A percentile compares a stretch with the other conserved stretches of the same genome.
Evolutionary conservation across 2,329 filamentous ascomycete genomes (phyloP).

Genomic region (Pseudomassariella vexata): DNA sequence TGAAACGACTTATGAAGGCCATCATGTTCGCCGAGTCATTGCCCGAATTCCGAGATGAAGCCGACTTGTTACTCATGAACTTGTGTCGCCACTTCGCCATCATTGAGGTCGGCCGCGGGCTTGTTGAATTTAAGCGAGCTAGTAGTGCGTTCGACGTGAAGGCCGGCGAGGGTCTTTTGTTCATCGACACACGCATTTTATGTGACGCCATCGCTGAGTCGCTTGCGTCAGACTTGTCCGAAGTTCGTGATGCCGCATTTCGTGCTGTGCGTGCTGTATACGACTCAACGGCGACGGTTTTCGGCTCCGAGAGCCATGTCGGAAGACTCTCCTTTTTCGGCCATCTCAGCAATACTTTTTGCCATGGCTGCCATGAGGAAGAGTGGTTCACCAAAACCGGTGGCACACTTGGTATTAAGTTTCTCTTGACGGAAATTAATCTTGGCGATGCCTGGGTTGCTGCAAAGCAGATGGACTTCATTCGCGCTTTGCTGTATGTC

Average conservation of each 20-base stretch:
- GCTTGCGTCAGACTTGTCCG: slow-evolving; percentile 75
- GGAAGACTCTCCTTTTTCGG: slow-evolving; percentile 78
- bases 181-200: slow-evolving; percentile 79
- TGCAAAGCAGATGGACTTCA: slow-evolving; percentile 78
- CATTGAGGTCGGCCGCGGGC: slow-evolving; percentile 79
- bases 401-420: slow-evolving; percentile 82
- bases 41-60: slow-evolving; percentile 71
- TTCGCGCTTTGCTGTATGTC: slow-evolving; percentile 89
- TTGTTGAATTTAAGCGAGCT: slow-evolving; percentile 72
- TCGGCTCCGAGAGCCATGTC: slow-evolving; percentile 67
- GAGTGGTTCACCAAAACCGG: slow-evolving; percentile 99
- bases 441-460: slow-evolving; percentile 80
- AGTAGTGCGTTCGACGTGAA: slow-evolving; percentile 77
- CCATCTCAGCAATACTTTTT: slow-evolving; percentile 77
- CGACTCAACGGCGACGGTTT: slow-evolving; percentile 69
- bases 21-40: slow-evolving; percentile 80
- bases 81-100: slow-evolving; percentile 87
- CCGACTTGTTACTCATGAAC: slow-evolving; percentile 69
- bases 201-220: slow-evolving; percentile 88
- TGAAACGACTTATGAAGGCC: slow-evolving; percentile 86
- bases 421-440: slow-evolving; percentile 77
- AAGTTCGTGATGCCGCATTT: slow-evolving; percentile 78
- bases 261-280: slow-evolving; percentile 72
- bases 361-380: slow-evolving; percentile 92
- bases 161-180: slow-evolving; percentile 80